Base-by-base conservation (phyloP, 441 rosid genomes). In the Adansonia grandidieri region DNA sequence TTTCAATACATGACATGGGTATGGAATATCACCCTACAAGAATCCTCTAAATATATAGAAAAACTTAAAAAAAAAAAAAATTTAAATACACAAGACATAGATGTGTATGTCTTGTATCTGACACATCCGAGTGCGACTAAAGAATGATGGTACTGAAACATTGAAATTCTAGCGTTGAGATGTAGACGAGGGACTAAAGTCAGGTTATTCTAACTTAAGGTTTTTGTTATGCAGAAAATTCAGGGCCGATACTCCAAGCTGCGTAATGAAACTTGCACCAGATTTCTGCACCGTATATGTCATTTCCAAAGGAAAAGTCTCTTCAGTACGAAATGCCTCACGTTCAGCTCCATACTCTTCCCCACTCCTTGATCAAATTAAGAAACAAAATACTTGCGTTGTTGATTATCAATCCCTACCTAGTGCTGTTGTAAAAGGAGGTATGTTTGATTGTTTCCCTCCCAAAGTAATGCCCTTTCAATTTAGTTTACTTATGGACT, bases 201-300 rank as follows among this genome's bases (percentile, higher is more conserved):
- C 32, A 28, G 2, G 32, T 28, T 28, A 28, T 2, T 28, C 32
- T 28, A 28, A 28, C 32, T 28, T 28, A 28, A 28, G 28, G 2
- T 58, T 80, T 73, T 28, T 24, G 15, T 32, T 4, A 22, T 20
- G 60, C 86, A 94, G 98, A 76, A 91, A 87, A 84, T 93, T 96
- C 84, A 94, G 86, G 88, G 78, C 90, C 9, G 95, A 91, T 81
- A 80, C 86, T 58, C 92, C 98, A 1, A 88, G 86, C 87, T 58
- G 77, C 72, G 91, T 92, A 45, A 83, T 86, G 0, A 96, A 91
- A 86, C 86, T 81, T 20, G 95, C 91, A 73, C 99, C 99, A 9
- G 99, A 93, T 80, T 96, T 96, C 85, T 96, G 99, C 81, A 91
- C 85, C 1, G 96, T 94, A n/a, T 94, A 89, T 75, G 83, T 92